Conservation (phyloP, 257 asterid genomes). For the Fraxinus quadrangulata region DNA sequence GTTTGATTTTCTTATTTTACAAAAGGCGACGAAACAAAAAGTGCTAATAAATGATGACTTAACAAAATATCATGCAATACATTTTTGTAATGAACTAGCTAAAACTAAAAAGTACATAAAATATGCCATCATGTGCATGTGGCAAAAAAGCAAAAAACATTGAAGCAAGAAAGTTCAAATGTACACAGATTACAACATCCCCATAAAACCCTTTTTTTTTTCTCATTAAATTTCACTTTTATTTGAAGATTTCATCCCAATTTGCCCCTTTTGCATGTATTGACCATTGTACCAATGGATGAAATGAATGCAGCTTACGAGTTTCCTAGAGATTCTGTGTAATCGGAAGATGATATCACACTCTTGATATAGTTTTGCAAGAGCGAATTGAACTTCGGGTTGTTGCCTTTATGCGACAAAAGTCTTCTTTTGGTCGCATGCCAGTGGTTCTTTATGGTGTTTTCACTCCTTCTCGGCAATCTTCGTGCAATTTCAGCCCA, state of each 20-base stretch:
- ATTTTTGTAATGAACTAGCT: too few species aligned
- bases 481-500: conserved; percentile 68
- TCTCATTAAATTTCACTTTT: conserved; percentile 43
- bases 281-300: background rate
- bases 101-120: too few species aligned
- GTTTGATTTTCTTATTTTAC: too few species aligned
- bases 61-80: too few species aligned
- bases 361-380: conserved; percentile 54
- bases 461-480: conserved; percentile 67
- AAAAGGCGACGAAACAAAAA: too few species aligned
- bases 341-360: conserved; percentile 29
- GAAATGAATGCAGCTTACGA: conserved; percentile 34
- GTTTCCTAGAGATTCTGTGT: conserved; percentile 16
- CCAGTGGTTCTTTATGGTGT: conserved; percentile 67
- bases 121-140: background rate
- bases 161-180: conserved; percentile 20
- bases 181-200: conserved; percentile 43
- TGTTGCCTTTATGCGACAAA: conserved; percentile 31
- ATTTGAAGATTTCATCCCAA: conserved; percentile 19
- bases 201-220: conserved; percentile 58
- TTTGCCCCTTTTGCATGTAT: background rate
- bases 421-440: conserved; percentile 61
- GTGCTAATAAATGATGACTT: too few species aligned
- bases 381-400: conserved; percentile 26
- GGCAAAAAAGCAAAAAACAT: background rate